A percentile compares a stretch with the other conserved stretches of the same genome.
phyloP scores from a whole-genome alignment of 352 stramenopile genomes.

The Pythium plurisporium region DNA sequence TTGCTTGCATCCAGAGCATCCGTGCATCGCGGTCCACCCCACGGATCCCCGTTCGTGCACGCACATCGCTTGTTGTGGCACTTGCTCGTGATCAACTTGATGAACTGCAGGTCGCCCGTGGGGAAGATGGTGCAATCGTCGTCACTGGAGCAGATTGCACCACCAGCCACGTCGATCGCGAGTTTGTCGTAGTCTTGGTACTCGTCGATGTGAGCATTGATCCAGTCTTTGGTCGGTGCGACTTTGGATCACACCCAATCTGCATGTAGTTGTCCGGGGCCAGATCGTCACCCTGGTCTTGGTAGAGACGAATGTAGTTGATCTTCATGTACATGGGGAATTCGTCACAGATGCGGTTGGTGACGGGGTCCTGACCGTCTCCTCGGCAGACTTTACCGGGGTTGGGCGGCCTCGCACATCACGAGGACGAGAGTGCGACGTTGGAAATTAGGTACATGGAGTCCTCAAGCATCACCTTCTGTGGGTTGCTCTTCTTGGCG shows the following conservation, averaged over 20 bases:
- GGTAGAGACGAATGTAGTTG: constrained; percentile 78
- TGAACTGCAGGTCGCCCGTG: constrained; percentile 22
- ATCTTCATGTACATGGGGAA: constrained; percentile 75
- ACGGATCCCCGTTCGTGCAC: constrained; percentile 41
- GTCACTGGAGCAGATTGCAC: constrained; percentile 44
- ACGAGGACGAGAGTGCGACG: constrained; percentile 91
- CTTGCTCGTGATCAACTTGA: constrained; percentile 34
- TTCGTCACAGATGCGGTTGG: constrained; percentile 52
- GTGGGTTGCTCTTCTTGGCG: constrained; percentile 48
- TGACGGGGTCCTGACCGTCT: constrained; percentile 33
- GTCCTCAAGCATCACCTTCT: constrained; percentile 92
- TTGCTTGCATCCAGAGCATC: constrained; percentile 25
- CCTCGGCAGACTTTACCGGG: constrained; percentile 48
- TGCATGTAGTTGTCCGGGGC: constrained; percentile 29
- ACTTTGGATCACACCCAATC: constrained; percentile 19
- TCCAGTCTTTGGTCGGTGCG: constrained; percentile 23
- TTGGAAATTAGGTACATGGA: constrained; percentile 95
- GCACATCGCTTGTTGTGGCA: constrained; percentile 49
- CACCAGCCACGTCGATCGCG: constrained; percentile 30
- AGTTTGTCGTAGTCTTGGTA: constrained; percentile 19
- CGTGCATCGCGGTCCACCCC: constrained; percentile 28
- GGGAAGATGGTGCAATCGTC: constrained; percentile 49
- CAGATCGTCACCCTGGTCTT: constrained; percentile 38
- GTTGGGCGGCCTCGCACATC: constrained; percentile 75
- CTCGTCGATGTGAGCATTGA: constrained; percentile 19